A percentile compares a stretch with the other conserved stretches of the same genome.
These are phyloP conservation scores for Barnettozyma sp. DNA, from an alignment of 805 yeast genomes.

Conservation along the genomic window DNA sequence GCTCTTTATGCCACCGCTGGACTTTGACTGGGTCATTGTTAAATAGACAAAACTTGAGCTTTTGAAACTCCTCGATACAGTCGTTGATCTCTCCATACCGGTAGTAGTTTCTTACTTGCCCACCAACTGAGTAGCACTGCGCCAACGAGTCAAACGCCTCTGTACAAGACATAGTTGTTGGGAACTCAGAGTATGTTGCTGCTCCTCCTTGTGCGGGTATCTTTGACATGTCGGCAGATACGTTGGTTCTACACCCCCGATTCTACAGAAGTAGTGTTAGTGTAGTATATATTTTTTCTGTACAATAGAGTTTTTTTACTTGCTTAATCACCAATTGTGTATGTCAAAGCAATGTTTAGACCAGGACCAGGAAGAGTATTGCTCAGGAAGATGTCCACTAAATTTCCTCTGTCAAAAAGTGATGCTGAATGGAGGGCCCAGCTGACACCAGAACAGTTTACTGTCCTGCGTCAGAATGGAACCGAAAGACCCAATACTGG, in stretches of 20 bases:
- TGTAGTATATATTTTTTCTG: not conserved
- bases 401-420: conserved; percentile 19
- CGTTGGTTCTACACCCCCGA: too few species aligned
- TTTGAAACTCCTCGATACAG: conserved; percentile 64
- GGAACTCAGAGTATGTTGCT: conserved; percentile 18
- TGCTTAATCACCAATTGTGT: too few species aligned
- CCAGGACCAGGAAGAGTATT: too few species aligned
- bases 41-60: conserved; percentile 73
- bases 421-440: conserved; percentile 76
- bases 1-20: conserved; percentile 63
- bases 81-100: conserved; percentile 72
- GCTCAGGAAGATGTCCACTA: not conserved
- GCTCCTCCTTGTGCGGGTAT: too few species aligned
- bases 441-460: conserved; percentile 68
- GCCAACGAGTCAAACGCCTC: conserved; percentile 85
- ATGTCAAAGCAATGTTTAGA: too few species aligned
- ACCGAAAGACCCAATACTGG: conserved; percentile 41
- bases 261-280: too few species aligned
- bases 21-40: conserved; percentile 55
- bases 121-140: conserved; percentile 85
- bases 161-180: conserved; percentile 56
- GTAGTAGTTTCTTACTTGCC: conserved; percentile 78
- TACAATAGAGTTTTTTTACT: too few species aligned
- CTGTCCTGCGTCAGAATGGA: conserved; percentile 61
- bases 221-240: not conserved